Percentiles rank a stretch among this genome's conserved stretches.
phyloP scores from a whole-genome alignment of 179 eudicot genomes.

The Silene noctiflora region DNA sequence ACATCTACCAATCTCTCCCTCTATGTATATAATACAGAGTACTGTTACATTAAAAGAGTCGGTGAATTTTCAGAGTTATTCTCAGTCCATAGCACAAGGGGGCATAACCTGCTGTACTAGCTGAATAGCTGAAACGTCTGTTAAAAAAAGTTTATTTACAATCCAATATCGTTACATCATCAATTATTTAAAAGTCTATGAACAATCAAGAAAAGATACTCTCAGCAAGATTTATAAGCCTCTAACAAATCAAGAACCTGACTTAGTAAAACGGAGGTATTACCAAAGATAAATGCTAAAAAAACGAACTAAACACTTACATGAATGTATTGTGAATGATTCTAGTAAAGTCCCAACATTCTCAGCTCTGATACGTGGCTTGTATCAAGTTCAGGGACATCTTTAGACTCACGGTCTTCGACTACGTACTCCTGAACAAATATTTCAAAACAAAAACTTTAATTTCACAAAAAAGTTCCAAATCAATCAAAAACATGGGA shows the following conservation, averaged over 20 bases:
- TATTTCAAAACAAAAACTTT: not conserved
- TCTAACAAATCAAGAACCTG: not conserved
- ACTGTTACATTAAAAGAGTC: not conserved
- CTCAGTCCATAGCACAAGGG: not conserved
- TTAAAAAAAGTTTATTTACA: not conserved
- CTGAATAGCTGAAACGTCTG: not conserved
- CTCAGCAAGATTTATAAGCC: not conserved
- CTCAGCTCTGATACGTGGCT: conserved; percentile 84
- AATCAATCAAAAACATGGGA: not conserved
- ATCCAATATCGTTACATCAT: not conserved
- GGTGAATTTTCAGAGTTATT: not conserved
- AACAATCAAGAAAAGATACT: not conserved
- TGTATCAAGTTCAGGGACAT: conserved; percentile 76
- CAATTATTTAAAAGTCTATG: not conserved
- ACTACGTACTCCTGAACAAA: conserved; percentile 77
- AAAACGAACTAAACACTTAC: conserved; percentile 11
- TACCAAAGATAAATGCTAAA: not conserved
- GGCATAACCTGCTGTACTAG: not conserved
- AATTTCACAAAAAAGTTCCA: not conserved
- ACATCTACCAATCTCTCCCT: not conserved
- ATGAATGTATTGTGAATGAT: conserved; percentile 3
- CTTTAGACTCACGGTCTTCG: conserved; percentile 77
- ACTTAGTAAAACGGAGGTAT: not conserved
- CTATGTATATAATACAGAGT: not conserved
- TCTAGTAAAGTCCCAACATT: conserved; percentile 83